Base-by-base conservation (phyloP, 2,329 filamentous ascomycete species). In the Venturiaceae sp. region DNA sequence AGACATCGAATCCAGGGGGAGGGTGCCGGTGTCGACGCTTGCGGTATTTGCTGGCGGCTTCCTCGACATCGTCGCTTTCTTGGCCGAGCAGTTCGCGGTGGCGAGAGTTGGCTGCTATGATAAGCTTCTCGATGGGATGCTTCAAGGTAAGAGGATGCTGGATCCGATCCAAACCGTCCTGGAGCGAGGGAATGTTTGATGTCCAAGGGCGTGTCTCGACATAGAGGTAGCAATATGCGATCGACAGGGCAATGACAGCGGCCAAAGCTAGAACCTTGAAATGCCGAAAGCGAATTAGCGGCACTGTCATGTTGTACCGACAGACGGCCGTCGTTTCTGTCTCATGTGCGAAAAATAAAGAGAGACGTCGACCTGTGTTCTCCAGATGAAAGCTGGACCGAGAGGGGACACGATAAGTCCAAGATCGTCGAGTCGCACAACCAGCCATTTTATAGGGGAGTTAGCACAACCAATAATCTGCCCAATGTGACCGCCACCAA, bases 1-100 rank as follows among this genome's bases (percentile, higher is more conserved):
- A 80, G 30, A 66, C 60, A 53, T 77, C 75, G 63, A 80, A 81
- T 2, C 70, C 68, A 1, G 78, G 78, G 7, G 78, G 78, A 14
- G 78, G 78, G 60, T 79, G 75, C 32, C 78, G 69, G 1, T 77
- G 76, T 58, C 76, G 66, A n/a, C 74, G 69, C 19, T 64, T 53
- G 11, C 76, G 68, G 59, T 80, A 80, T 33, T 71, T 70, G 3
- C 67, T 63, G n/a, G 75, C 71, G 1, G 75, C 73, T 50, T 68
- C 64, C 11, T 67, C 54, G 5, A 79, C 33, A 19, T 37, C 6
- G n/a, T 53, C 11, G 33, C 50, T 53, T 16, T 53, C 30, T 16
- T 36, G 30, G 11, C 50, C 33, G 13, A 53, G 30, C 14, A 53
- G 13, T 33, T 53, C 50, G 33, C 30, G 30, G 11, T 34, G 23